Evolutionary conservation across 768 basidiomycete genomes (phyloP).

Genomic region (Suillus alpinus): DNA sequence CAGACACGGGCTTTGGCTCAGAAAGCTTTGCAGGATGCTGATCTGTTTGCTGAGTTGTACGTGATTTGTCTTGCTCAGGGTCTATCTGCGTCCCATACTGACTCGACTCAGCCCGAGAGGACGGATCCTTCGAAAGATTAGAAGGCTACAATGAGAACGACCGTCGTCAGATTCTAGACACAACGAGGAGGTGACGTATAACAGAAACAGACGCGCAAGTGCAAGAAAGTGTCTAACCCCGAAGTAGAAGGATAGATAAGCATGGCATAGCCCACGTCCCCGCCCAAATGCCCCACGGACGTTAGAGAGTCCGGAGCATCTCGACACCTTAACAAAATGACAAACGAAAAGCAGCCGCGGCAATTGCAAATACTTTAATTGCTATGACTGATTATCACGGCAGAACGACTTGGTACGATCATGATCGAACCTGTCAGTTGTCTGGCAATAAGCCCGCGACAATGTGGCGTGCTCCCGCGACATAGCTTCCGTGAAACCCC

Average conservation of each 20-base stretch:
- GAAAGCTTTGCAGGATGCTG: not conserved
- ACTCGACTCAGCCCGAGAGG: not conserved
- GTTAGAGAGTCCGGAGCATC: not conserved
- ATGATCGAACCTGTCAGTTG: not conserved
- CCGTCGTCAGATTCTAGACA: not conserved
- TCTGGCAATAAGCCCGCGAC: not conserved
- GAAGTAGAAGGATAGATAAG: not conserved
- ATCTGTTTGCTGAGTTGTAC: not conserved
- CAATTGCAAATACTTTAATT: not conserved
- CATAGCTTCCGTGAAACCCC: not conserved
- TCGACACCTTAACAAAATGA: not conserved
- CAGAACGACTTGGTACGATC: not conserved
- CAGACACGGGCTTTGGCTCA: not conserved
- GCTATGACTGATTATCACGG: not conserved
- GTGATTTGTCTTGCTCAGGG: not conserved
- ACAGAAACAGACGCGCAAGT: not conserved
- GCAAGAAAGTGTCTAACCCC: not conserved
- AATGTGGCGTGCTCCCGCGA: not conserved
- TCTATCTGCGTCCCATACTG: not conserved
- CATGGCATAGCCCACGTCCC: not conserved
- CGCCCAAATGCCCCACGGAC: not conserved
- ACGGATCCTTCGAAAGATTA: not conserved
- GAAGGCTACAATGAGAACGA: not conserved
- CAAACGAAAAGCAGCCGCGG: not conserved
- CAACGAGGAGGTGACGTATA: not conserved